These are phyloP conservation scores for Fusarium austroafricanum DNA, from an alignment of 2,329 filamentous ascomycete genomes.

Conservation along the genomic window DNA sequence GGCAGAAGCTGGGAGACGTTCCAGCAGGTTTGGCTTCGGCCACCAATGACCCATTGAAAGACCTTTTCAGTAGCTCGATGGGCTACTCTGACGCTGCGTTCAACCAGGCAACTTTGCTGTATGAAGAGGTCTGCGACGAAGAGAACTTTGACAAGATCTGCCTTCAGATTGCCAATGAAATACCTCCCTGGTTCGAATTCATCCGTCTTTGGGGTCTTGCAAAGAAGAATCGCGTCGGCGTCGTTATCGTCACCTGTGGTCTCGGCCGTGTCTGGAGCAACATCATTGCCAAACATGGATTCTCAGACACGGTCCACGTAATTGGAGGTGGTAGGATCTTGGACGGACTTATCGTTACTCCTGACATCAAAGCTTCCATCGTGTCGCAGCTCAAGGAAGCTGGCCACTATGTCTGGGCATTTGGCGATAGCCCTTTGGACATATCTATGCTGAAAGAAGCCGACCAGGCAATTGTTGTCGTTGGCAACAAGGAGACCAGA, in stretches of 20 bases:
- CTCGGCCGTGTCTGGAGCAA: slow-evolving; percentile 65
- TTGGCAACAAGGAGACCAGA: slow-evolving; percentile 58
- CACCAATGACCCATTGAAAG: slow-evolving; percentile 52
- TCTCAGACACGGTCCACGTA: slow-evolving; percentile 58
- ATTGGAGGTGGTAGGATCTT: slow-evolving; percentile 63
- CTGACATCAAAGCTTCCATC: slow-evolving; percentile 60
- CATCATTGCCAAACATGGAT: slow-evolving; percentile 57
- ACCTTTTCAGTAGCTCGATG: slow-evolving; percentile 59
- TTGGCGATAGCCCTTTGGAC: slow-evolving; percentile 71
- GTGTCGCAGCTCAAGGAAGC: slow-evolving; percentile 55
- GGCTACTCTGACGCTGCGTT: slow-evolving; percentile 67
- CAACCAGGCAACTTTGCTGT: slow-evolving; percentile 63
- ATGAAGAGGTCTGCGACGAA: slow-evolving; percentile 58
- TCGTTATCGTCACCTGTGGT: slow-evolving; percentile 67
- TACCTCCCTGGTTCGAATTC: slow-evolving; percentile 62
- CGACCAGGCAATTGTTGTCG: slow-evolving; percentile 66
- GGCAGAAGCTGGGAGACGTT: slow-evolving; percentile 53
- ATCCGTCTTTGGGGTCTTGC: slow-evolving; percentile 54
- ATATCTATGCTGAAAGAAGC: slow-evolving; percentile 67
- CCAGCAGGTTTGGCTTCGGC: no score
- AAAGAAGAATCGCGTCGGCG: slow-evolving; percentile 52
- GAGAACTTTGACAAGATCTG: slow-evolving; percentile 59
- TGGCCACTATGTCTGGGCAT: slow-evolving; percentile 63
- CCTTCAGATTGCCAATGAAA: slow-evolving; percentile 53
- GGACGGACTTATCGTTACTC: slow-evolving; percentile 63